Evolutionary conservation across 208 protist genomes (phyloP), one percentile per base, ranked within the genome.

Genomic region (Porcisia deanei): DNA sequence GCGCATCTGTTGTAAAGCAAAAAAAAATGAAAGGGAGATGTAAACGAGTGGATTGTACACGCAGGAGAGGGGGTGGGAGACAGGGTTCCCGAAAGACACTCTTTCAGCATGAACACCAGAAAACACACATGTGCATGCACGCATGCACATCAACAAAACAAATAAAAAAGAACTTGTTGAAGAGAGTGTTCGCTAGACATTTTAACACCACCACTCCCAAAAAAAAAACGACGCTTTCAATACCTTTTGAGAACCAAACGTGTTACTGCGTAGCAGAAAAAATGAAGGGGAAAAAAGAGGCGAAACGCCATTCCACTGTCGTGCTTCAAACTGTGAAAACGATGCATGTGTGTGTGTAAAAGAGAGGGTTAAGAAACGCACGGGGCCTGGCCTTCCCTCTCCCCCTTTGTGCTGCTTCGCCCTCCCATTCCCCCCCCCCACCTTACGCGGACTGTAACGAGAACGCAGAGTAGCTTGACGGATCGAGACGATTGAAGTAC

Each of bases 401-500:
- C 16, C 57, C 30, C 47, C 41, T 5, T n/a, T 49, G 4, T 14
- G 10, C 53, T 18, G 1, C 41, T 52, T 1, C 47, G 5, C 47
- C 47, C 47, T 52, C 47, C 10, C 47, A 52, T 12, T 49, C 7
- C 45, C 45, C 47, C 47, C 47, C 47, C 5, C 47, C 22, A 7
- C 5, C 78, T 79, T 81, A 88, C 30, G 70, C 84, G 16, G 83
- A 88, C 10, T 45, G 77, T 10, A 90, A 69, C 10, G 85, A 90
- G 60, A 89, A 89, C 39, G 47, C 75, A 7, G 85, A 91, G 39
- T 77, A 45, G 14, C 70, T 77, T 6, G 77, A 71, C 7, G 75
- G 67, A 41, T 79, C 61, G 14, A 72, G 71, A 12, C 58, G 72
- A 52, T 77, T 80, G 37, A 30, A 20, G 64, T 71, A 63, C 47